Conservation (phyloP, 2,329 filamentous ascomycete genomes). For the Colletotrichum destructivum region DNA sequence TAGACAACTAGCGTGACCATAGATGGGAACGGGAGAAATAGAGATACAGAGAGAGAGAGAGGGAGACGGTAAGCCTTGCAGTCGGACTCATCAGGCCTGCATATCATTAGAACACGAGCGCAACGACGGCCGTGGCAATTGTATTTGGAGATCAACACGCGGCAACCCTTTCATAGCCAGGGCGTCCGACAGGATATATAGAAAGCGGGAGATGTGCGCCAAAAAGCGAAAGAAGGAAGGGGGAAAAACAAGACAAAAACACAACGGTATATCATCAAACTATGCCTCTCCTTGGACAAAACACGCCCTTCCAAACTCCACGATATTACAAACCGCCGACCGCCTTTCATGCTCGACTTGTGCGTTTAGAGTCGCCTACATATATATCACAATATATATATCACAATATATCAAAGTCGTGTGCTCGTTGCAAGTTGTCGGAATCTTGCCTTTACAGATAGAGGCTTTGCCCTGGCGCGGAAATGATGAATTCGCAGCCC, state of each 20-base stretch:
- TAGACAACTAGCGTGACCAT: constrained; percentile 4
- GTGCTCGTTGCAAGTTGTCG: no score
- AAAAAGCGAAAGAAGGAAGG: neutral
- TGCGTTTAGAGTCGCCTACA: constrained; percentile 48
- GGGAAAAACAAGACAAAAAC: neutral
- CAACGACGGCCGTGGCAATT: neutral
- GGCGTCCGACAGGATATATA: constrained; percentile 30
- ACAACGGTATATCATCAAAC: constrained; percentile 15
- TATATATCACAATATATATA: constrained; percentile 51
- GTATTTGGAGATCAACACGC: neutral
- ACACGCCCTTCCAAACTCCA: constrained; percentile 16
- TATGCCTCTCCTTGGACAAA: neutral
- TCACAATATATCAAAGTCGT: no score
- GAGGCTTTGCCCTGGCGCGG: constrained; percentile 74
- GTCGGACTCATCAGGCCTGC: neutral
- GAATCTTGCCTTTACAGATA: constrained; percentile 57
- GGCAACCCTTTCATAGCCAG: neutral
- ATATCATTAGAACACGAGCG: neutral
- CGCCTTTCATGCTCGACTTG: neutral
- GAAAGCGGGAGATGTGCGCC: constrained; percentile 1
- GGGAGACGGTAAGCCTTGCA: neutral
- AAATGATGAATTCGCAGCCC: constrained; percentile 86
- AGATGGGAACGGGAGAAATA: neutral
- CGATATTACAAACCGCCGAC: neutral
- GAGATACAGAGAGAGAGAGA: neutral